Evolutionary conservation across 371 early-diverging fungal genomes (phyloP), one percentile per base, ranked within the genome.

Genomic region (Spraguea lophii): DNA sequence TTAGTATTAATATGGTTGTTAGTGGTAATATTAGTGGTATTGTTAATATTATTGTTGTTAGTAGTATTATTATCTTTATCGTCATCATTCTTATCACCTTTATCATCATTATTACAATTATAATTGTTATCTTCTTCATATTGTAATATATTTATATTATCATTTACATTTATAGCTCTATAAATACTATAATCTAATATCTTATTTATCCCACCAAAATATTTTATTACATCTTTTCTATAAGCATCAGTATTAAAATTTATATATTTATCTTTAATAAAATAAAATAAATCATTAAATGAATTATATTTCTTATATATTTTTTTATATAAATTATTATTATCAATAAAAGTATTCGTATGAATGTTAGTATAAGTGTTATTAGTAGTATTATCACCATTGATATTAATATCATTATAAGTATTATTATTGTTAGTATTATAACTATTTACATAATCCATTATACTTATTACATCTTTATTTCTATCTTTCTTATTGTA

Each of bases 61-160:
- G n/a, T n/a, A n/a, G n/a, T n/a, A n/a, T n/a, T n/a, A n/a, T n/a
- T n/a, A n/a, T n/a, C n/a, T n/a, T n/a, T n/a, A n/a, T n/a, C n/a
- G 42, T 57, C 43, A 37, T 53, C 52, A 47, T 46, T 19, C 46
- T 74, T 72, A 54, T 59, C 64, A 3, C 75, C 78, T 49, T 84
- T 81, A 70, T 88, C 87, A 91, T 92, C 91, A 79, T 92, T 91
- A 21, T 90, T 79, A 75, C 91, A 89, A 68, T 86, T 83, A 89
- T 90, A 91, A 3, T 88, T 85, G 3, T 86, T 80, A 72, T 84
- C 88, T 68, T 83, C 82, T 2, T 90, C 90, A 16, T 87, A 89
- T 76, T 85, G 85, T 77, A 90, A 91, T 32, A 94, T 69, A 0
- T 93, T 89, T 68, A 94, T 92, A 56, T 86, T 85, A 61, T 92